phyloP scores from a whole-genome alignment of 1,139 yeast genomes.

The Scheffersomyces insectosa region DNA sequence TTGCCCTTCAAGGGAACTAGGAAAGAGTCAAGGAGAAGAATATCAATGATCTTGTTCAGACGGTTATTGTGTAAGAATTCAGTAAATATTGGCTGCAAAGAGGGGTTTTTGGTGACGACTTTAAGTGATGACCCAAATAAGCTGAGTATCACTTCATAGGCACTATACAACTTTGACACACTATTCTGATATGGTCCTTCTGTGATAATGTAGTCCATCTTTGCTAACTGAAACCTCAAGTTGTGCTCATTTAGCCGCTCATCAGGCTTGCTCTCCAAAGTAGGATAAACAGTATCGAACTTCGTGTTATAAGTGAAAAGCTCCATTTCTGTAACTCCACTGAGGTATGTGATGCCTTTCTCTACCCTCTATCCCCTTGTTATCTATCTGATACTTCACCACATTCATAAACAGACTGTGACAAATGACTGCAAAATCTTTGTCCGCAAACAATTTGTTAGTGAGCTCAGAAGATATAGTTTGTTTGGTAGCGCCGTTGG shows the following conservation, averaged over 20 bases:
- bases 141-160: neutral
- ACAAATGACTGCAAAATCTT: too few relatives aligned
- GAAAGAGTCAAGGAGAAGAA: neutral
- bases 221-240: slow-evolving; percentile 7
- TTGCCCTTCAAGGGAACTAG: neutral
- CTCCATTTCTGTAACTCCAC: slow-evolving; percentile 1
- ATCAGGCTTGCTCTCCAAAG: slow-evolving; percentile 2
- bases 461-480: too few relatives aligned
- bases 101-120: neutral
- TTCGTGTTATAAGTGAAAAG: slow-evolving; percentile 1
- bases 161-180: neutral
- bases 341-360: too few relatives aligned
- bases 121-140: neutral
- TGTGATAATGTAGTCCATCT: slow-evolving; percentile 4
- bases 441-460: too few relatives aligned
- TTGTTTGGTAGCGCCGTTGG: too few relatives aligned
- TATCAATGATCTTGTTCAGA: neutral
- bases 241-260: neutral
- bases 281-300: neutral
- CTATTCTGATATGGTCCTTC: slow-evolving; percentile 4
- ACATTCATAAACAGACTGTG: too few relatives aligned
- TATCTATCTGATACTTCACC: too few relatives aligned
- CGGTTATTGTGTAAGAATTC: neutral
- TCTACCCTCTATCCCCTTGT: too few relatives aligned
- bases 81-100: neutral